These are phyloP conservation scores for Cicer chorassanicum DNA, from an alignment of 306 rosid genomes.

Conservation along the genomic window DNA sequence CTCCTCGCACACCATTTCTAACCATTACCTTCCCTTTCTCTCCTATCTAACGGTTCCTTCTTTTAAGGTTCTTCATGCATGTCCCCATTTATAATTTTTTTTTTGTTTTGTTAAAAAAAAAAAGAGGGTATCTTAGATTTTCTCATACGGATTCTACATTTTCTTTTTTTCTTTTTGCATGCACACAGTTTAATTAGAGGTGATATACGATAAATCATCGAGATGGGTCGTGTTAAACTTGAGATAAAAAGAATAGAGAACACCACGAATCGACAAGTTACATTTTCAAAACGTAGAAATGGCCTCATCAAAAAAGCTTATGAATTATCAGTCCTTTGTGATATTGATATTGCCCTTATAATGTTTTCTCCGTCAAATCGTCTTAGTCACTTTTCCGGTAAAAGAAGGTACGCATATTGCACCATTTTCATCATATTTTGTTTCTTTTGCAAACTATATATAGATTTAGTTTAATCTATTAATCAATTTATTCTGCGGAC, in stretches of 20 bases:
- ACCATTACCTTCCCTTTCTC: slow-evolving; percentile 59
- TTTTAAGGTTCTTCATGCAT: slow-evolving; percentile 62
- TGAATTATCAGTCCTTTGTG: slow-evolving; percentile 77
- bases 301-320: slow-evolving; percentile 89
- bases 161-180: slow-evolving; percentile 18
- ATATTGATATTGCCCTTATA: slow-evolving; percentile 83
- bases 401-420: slow-evolving; percentile 53
- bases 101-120: slow-evolving; percentile 4
- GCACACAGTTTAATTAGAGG: background rate
- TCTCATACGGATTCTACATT: slow-evolving; percentile 45
- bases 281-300: slow-evolving; percentile 85
- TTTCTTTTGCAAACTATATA: background rate
- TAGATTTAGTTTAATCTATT: background rate
- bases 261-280: slow-evolving; percentile 75
- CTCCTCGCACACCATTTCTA: slow-evolving; percentile 60
- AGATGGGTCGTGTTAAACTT: slow-evolving; percentile 87
- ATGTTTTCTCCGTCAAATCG: slow-evolving; percentile 79
- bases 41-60: slow-evolving; percentile 55
- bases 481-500: background rate
- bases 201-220: slow-evolving; percentile 14
- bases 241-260: slow-evolving; percentile 89
- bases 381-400: slow-evolving; percentile 74
- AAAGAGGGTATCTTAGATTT: slow-evolving; percentile 49
- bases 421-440: background rate
- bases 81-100: slow-evolving; percentile 37